Conservation (phyloP, 225 moss, liverwort and hornwort genomes). For the Physcomitrium patens region DNA sequence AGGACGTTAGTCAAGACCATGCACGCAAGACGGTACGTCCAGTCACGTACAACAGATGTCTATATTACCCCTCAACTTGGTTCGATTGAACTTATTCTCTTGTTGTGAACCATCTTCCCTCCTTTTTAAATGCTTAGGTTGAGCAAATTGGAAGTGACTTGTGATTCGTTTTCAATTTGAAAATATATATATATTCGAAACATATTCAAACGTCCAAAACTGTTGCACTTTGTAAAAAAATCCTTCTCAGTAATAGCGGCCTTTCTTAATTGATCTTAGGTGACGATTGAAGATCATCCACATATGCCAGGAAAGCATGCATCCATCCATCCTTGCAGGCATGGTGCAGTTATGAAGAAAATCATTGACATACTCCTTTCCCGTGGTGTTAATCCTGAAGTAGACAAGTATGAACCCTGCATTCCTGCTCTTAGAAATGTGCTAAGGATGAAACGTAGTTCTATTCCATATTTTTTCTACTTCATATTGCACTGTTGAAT, state of each 20-base stretch:
- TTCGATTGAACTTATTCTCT: conserved; percentile 6
- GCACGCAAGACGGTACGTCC: conserved; percentile 88
- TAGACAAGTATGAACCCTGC: conserved; percentile 79
- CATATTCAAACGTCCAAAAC: no score
- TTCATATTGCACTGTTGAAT: not conserved
- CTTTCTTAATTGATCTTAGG: conserved; percentile 50
- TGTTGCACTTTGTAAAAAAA: no score
- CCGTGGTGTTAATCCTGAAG: conserved; percentile 93
- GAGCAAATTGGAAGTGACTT: not conserved
- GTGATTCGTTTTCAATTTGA: not conserved
- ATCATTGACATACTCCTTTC: conserved; percentile 94
- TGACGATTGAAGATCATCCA: conserved; percentile 99
- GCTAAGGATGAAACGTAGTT: not conserved
- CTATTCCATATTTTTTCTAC: not conserved
- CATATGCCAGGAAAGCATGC: conserved; percentile 99
- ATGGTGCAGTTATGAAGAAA: conserved; percentile 99
- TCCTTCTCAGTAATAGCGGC: not conserved
- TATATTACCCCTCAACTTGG: conserved; percentile 6
- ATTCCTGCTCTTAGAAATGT: conserved; percentile 14
- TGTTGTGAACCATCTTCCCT: not conserved
- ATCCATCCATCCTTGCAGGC: conserved; percentile 95
- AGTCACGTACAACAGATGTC: conserved; percentile 1
- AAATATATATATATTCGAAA: no score
- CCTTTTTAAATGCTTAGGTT: not conserved
- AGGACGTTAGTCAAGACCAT: conserved; percentile 99